Evolutionary conservation across 805 yeast genomes (phyloP).

Genomic region (Spencermartinsiella europaea): DNA sequence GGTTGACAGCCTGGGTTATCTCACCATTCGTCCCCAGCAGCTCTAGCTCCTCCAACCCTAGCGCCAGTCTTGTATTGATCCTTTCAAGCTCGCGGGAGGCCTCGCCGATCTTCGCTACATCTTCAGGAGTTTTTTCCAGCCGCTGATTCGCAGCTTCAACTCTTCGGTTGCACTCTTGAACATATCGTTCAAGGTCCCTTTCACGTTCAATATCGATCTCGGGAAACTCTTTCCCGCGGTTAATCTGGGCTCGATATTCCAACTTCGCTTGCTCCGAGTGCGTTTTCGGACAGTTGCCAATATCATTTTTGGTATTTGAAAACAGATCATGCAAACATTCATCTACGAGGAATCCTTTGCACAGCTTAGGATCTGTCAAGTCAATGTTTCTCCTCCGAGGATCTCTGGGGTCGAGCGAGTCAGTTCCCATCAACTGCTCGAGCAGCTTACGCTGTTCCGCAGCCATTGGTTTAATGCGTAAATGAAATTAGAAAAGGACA

Average conservation of each 20-base stretch:
- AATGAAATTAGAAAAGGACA: no score
- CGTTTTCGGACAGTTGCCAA: slow-evolving; percentile 72
- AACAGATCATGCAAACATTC: slow-evolving; percentile 82
- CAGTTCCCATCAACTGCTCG: slow-evolving; percentile 75
- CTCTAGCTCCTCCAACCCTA: slow-evolving; percentile 62
- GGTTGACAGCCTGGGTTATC: slow-evolving; percentile 42
- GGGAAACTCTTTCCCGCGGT: slow-evolving; percentile 38
- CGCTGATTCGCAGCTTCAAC: slow-evolving; percentile 58
- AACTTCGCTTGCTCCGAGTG: slow-evolving; percentile 72
- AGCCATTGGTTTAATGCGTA: slow-evolving; percentile 36
- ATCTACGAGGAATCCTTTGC: slow-evolving; percentile 80
- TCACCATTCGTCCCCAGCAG: slow-evolving; percentile 47
- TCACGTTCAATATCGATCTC: slow-evolving; percentile 45
- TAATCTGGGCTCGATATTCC: slow-evolving; percentile 45
- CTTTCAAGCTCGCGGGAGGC: slow-evolving; percentile 27
- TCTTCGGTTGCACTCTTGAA: slow-evolving; percentile 62
- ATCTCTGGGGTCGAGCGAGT: slow-evolving; percentile 22
- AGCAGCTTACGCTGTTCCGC: slow-evolving; percentile 71
- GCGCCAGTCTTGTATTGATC: slow-evolving; percentile 56
- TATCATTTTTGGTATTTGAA: slow-evolving; percentile 72
- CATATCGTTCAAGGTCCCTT: slow-evolving; percentile 46
- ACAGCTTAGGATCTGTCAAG: slow-evolving; percentile 55
- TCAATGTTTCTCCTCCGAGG: slow-evolving; percentile 35
- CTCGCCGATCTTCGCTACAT: slow-evolving; percentile 42
- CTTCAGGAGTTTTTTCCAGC: slow-evolving; percentile 71